Conservation (phyloP, 1,284 basidiomycete genomes). For the Mycosarcoma mackinlayi region DNA sequence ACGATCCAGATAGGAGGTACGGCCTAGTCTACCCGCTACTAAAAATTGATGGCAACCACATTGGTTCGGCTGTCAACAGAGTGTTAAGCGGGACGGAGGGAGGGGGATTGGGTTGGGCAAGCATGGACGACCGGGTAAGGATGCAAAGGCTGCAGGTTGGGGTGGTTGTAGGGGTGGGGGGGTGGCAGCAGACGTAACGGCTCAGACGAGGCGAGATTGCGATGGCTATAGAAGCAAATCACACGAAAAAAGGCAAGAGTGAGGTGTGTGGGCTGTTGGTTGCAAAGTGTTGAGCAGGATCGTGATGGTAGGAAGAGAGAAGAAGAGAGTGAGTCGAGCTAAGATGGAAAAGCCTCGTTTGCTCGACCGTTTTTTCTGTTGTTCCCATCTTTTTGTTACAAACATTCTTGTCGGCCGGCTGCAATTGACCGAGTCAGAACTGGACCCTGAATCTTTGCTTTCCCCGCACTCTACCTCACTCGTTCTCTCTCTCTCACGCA, state of each 20-base stretch:
- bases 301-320: background rate
- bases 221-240: too few relatives aligned
- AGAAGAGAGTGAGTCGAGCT: background rate
- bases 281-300: background rate
- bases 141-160: background rate
- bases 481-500: background rate
- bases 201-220: too few relatives aligned
- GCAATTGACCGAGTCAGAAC: background rate
- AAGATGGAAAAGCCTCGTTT: too few relatives aligned
- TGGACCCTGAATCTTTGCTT: conserved; percentile 15
- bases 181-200: background rate
- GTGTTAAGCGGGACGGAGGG: conserved; percentile 45
- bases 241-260: too few relatives aligned
- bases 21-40: conserved; percentile 49
- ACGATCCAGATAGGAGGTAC: conserved; percentile 1
- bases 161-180: background rate
- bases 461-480: conserved; percentile 16
- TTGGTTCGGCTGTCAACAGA: conserved; percentile 55
- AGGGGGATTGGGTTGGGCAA: background rate
- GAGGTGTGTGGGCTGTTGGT: too few relatives aligned
- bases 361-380: background rate
- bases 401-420: conserved; percentile 6
- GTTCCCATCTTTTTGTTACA: background rate
- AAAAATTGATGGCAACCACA: conserved; percentile 60
- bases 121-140: too few relatives aligned